Base-by-base conservation (phyloP, 75 land plant genomes). In the Adiantum capillusveneris region DNA sequence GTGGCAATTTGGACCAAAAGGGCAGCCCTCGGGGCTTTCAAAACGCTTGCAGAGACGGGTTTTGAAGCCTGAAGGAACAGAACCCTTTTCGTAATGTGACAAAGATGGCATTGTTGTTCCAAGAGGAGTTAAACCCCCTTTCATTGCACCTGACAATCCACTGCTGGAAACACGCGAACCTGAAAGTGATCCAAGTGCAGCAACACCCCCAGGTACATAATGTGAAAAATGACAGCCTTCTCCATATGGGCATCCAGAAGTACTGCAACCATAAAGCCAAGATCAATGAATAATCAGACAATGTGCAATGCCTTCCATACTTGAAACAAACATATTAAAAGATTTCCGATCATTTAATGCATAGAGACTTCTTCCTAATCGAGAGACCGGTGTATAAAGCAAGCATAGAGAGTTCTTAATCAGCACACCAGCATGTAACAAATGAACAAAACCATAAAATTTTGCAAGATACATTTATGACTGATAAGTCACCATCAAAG, bases 211-310 rank as follows among this genome's bases (percentile, higher is more conserved):
- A 24, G 76, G 79, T n/a, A 76, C 75, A 55, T 71, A 71, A 60
- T 76, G 79, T 6, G 61, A 69, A 66, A 72, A 76, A 48, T 76
- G 75, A 36, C 79, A 76, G 22, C 69, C 76, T 41, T 76, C 79
- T 19, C 79, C 79, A 60, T 65, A 76, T 36, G 79, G 79, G 48
- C 79, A 76, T 20, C 79, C 79, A 58, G 69, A 65, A 26, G 70
- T 71, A 58, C 79, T 76, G 79, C 41, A 68, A 3, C 9, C 9
- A 41, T 24, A 26, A 46, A 46, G 5, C 50, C 5, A 6, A 46
- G 13, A 46, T 2, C 2, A 21, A 2, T 6, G 5, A 46, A 3
- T 46, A 17, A 6, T 46, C 14, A n/a, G n/a, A n/a, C n/a, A n/a
- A n/a, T n/a, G n/a, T n/a, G n/a, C n/a, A n/a, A n/a, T n/a, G n/a